Conservation (phyloP, 441 rosid species). For the Syzygium syzygioides region DNA sequence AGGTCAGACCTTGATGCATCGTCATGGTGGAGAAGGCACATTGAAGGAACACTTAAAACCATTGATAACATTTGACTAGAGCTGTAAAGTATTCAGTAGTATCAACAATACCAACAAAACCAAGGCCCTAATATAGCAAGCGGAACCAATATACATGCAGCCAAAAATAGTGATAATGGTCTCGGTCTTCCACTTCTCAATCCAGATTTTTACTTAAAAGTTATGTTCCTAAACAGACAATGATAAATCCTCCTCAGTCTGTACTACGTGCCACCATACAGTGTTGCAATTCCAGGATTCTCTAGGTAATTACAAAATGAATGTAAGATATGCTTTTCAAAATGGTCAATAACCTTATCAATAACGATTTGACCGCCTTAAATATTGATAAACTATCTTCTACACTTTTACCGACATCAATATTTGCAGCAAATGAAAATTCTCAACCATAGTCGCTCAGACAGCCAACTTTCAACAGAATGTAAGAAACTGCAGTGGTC, state of each 20-base stretch:
- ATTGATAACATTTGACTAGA: not conserved
- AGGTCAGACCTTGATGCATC: not conserved
- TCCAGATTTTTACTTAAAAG: not conserved
- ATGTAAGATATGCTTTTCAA: not conserved
- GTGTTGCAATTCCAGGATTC: not conserved
- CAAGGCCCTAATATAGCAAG: not conserved
- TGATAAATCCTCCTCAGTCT: not conserved
- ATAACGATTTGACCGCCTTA: not conserved
- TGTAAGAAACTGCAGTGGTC: not conserved
- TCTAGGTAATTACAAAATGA: not conserved
- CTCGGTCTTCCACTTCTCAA: not conserved
- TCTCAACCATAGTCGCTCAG: not conserved
- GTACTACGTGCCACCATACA: not conserved
- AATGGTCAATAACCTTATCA: not conserved
- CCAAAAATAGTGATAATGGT: not conserved
- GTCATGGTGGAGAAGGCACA: not conserved
- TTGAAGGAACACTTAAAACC: not conserved
- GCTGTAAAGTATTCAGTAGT: not conserved
- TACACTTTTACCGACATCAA: not conserved
- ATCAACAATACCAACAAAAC: not conserved
- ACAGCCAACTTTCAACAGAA: not conserved
- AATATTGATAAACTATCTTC: not conserved
- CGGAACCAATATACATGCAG: not conserved
- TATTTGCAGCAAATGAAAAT: not conserved
- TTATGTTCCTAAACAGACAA: not conserved